Evolutionary conservation across 768 basidiomycete genomes (phyloP).

Genomic region (Rhizopogon vesiculosus): DNA sequence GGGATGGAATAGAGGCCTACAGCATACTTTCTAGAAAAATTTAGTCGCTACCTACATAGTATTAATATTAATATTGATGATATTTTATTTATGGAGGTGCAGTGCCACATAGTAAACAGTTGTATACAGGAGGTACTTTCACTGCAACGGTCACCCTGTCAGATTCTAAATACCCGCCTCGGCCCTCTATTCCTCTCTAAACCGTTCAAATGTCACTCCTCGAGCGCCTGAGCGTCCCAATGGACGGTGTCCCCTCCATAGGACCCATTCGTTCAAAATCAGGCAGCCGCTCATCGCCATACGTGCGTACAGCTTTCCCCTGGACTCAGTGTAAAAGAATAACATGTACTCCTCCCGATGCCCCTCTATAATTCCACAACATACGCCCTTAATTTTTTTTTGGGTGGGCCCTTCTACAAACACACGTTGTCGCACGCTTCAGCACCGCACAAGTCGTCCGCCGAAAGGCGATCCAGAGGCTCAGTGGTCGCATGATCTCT

Average conservation of each 20-base stretch:
- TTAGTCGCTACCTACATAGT: too few species aligned
- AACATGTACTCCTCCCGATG: not conserved
- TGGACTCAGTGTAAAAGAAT: constrained; percentile 16
- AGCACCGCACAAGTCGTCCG: constrained; percentile 42
- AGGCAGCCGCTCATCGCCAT: constrained; percentile 25
- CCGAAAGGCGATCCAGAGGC: constrained; percentile 64
- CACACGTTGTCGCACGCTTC: not conserved
- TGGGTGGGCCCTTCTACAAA: not conserved
- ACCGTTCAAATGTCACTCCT: constrained; percentile 23
- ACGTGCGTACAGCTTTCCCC: constrained; percentile 29
- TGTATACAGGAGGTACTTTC: constrained; percentile 12
- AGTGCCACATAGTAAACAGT: constrained; percentile 25
- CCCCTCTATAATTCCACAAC: not conserved
- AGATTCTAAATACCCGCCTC: not conserved
- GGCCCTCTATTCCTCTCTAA: not conserved
- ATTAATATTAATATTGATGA: too few species aligned
- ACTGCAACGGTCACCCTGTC: not conserved
- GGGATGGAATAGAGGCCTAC: too few species aligned
- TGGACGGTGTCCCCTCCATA: constrained; percentile 12
- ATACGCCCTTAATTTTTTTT: constrained; percentile 3
- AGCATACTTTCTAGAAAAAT: too few species aligned
- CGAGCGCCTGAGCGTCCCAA: constrained; percentile 22
- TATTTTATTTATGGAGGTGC: not conserved
- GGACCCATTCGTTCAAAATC: constrained; percentile 28
- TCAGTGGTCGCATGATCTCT: constrained; percentile 72